phyloP scores from a whole-genome alignment of 2,329 filamentous ascomycete species.

The Hypoxylon sp. region DNA sequence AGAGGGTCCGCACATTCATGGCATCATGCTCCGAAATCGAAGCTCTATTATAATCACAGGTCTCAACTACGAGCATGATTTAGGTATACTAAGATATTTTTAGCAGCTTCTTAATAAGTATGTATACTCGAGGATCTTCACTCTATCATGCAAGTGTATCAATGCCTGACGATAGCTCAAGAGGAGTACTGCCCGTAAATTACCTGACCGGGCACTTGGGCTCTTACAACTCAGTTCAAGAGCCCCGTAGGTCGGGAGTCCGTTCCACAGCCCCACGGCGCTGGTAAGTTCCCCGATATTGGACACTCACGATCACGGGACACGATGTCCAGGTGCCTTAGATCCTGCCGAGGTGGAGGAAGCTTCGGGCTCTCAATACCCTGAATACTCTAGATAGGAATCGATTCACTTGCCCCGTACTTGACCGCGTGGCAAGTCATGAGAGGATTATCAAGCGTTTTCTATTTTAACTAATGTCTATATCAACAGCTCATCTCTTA shows the following conservation, averaged over 20 bases:
- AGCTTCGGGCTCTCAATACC: constrained; percentile 6
- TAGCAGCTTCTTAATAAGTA: not conserved
- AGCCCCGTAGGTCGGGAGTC: constrained; percentile 33
- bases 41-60: not conserved
- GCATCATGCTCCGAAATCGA: not conserved
- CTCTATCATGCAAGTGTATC: not conserved
- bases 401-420: constrained; percentile 23
- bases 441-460: constrained; percentile 30
- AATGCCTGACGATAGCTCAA: not conserved
- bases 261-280: constrained; percentile 39
- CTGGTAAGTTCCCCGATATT: constrained; percentile 36
- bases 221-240: constrained; percentile 16
- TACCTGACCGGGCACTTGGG: constrained; percentile 17
- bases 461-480: constrained; percentile 18
- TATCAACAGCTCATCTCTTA: constrained; percentile 25
- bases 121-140: not conserved
- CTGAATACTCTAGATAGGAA: constrained; percentile 17
- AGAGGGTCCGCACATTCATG: not conserved
- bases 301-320: constrained; percentile 43
- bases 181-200: constrained; percentile 20
- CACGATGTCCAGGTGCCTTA: constrained; percentile 15
- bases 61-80: not conserved
- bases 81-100: constrained; percentile 5
- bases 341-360: constrained; percentile 27
- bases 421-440: constrained; percentile 38